Evolutionary conservation across 441 rosid genomes (phyloP).

Genomic region (Corymbia citriodora): DNA sequence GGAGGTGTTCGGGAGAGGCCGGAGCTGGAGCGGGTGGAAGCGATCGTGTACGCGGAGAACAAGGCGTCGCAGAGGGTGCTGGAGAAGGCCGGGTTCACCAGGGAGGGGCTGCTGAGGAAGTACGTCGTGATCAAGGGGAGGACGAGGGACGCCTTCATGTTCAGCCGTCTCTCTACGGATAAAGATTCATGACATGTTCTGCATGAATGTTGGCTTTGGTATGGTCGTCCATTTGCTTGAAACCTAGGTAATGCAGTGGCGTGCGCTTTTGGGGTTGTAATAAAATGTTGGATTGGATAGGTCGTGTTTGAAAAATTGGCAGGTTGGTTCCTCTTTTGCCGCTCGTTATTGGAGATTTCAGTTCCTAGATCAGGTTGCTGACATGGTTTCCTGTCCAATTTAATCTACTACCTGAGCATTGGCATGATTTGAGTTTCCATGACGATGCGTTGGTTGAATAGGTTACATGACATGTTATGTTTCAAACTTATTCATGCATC

Average conservation of each 20-base stretch:
- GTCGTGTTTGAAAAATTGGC: not conserved
- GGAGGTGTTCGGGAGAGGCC: slow-evolving; percentile 46
- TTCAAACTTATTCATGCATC: not conserved
- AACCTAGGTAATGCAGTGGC: not conserved
- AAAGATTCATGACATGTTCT: not conserved
- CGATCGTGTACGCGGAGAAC: slow-evolving; percentile 54
- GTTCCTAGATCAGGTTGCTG: not conserved
- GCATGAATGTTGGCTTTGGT: fast-evolving
- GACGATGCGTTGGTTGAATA: not conserved
- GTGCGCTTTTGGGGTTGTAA: not conserved
- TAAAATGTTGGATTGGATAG: not conserved
- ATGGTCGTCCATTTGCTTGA: not conserved
- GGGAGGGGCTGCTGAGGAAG: slow-evolving; percentile 64
- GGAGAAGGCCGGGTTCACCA: slow-evolving; percentile 58
- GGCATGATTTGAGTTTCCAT: not conserved
- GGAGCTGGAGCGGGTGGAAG: slow-evolving; percentile 66
- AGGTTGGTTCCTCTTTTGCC: not conserved
- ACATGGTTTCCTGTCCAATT: not conserved
- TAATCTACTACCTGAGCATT: not conserved
- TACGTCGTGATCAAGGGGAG: slow-evolving; percentile 32
- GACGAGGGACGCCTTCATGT: slow-evolving; percentile 47
- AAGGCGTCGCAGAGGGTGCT: slow-evolving; percentile 60
- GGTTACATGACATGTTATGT: not conserved
- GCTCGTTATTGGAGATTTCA: not conserved
- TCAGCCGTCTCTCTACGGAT: slow-evolving; percentile 59